A percentile compares a stretch with the other conserved stretches of the same genome.
These are phyloP conservation scores for Auricularia auricula-judae DNA, from an alignment of 768 basidiomycete species.

Conservation along the genomic window DNA sequence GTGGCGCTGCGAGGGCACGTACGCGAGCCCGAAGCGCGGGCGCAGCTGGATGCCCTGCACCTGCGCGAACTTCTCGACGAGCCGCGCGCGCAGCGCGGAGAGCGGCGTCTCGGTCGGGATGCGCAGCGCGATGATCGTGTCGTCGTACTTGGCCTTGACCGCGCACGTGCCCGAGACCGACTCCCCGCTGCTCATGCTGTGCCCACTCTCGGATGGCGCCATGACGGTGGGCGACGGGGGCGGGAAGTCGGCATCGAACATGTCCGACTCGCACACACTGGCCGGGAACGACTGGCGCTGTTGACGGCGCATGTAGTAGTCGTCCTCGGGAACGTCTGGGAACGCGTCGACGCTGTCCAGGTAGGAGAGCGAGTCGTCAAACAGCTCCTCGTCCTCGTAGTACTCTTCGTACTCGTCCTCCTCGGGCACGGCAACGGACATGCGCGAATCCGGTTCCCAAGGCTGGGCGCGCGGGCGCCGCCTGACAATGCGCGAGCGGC, in stretches of 20 bases:
- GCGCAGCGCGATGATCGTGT: constrained; percentile 53
- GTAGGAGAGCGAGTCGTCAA: neutral
- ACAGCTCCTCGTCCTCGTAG: constrained; percentile 13
- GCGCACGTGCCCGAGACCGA: constrained; percentile 20
- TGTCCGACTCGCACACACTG: constrained; percentile 2
- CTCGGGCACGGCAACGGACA: constrained; percentile 10
- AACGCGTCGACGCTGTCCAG: neutral
- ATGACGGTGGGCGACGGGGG: neutral
- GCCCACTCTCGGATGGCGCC: neutral
- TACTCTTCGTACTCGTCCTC: constrained; percentile 13
- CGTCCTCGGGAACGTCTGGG: neutral
- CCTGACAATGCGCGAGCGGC: neutral
- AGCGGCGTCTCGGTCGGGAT: constrained; percentile 36
- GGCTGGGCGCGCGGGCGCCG: neutral
- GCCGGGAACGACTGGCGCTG: neutral
- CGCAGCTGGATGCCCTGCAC: constrained; percentile 47
- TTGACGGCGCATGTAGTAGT: neutral
- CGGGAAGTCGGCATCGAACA: neutral
- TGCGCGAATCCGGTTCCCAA: neutral
- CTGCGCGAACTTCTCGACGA: constrained; percentile 57
- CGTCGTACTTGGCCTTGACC: constrained; percentile 56
- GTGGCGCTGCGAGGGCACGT: constrained; percentile 27
- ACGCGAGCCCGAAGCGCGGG: constrained; percentile 44
- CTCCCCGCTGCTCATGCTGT: neutral
- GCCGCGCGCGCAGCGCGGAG: constrained; percentile 40